Base-by-base conservation (phyloP, 1,284 basidiomycete genomes). In the Phylloboletellus chloephorus region DNA sequence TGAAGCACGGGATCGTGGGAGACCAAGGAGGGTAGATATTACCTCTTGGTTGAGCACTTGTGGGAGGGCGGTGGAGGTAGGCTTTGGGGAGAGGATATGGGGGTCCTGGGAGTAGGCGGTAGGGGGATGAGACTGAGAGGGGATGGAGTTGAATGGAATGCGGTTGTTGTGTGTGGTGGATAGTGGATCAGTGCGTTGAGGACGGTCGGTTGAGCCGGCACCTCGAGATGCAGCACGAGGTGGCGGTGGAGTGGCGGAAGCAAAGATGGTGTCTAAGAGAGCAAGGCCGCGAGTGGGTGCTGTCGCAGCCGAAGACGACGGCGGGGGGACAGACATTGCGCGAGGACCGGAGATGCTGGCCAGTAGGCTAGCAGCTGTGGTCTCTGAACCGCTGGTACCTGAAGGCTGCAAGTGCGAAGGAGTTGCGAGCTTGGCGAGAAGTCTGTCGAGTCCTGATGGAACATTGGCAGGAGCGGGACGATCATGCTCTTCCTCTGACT, bases 31-130 rank as follows among this genome's bases (percentile, higher is more conserved):
- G 3, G 70, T 64, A 4, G 73, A 74, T 32, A 84, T 75, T 31
- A 82, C 79, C 43, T 81, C 74, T 53, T 80, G 76, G 35, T 72
- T 76, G 33, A 82, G 69, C 16, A 82, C 68, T 52, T 80, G 78
- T 47, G 78, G 62, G 51, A 73, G 60, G 8, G 68, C 48, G 4
- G 61, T 63, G 3, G 67, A 66, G 3, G 67, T 72, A 4, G 71
- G 73, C 43, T 72, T 72, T 12, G 72, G 72, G n/a, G 69, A 72
- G 21, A 63, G 51, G 21, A 67, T 69, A 12, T 61, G 63, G 0
- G 58, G 60, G 8, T 60, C 44, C 19, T 61, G 61, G 2, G 44
- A 60, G 24, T 54, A 40, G 24, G 54, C 41, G 17, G 49, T 50
- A 19, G 52, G 48, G 22, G 40, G 38, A 1, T 44, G 25, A 19